Evolutionary conservation across 208 protist genomes (phyloP).

Genomic region (Naegleria gruberi): DNA sequence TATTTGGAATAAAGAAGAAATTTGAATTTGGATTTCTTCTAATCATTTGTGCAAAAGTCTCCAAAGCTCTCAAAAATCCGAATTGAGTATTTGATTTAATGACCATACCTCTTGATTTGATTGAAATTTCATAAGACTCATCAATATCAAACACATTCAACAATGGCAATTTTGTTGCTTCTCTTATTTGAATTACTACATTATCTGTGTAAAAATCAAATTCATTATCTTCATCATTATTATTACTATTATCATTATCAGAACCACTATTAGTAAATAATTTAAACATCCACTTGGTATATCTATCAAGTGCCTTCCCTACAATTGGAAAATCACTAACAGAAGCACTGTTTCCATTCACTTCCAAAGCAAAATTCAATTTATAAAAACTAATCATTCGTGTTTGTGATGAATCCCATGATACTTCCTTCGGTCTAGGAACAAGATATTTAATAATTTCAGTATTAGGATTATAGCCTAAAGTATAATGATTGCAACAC

Average conservation of each 20-base stretch:
- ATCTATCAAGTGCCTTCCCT: neutral
- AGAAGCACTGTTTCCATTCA: neutral
- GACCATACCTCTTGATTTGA: neutral
- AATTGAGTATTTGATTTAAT: conserved; percentile 35
- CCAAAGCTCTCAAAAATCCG: conserved; percentile 45
- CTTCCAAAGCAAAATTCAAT: neutral
- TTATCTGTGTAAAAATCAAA: neutral
- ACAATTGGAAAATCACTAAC: neutral
- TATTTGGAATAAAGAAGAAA: conserved; percentile 24
- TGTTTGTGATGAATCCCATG: neutral
- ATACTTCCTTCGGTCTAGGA: neutral
- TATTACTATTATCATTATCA: neutral
- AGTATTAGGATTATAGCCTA: neutral
- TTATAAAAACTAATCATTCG: neutral
- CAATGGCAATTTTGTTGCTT: neutral
- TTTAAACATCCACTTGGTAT: neutral
- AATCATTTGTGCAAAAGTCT: conserved; percentile 55
- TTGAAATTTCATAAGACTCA: neutral
- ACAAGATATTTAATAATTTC: neutral
- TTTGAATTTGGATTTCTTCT: conserved; percentile 24
- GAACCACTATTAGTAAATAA: neutral
- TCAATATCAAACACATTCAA: neutral
- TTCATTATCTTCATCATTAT: neutral
- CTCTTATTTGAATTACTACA: neutral
- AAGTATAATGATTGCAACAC: too few relatives aligned